Evolutionary conservation across 495 filamentous ascomycete species (phyloP).

Genomic region (Hyaloscypha hepaticicola): DNA sequence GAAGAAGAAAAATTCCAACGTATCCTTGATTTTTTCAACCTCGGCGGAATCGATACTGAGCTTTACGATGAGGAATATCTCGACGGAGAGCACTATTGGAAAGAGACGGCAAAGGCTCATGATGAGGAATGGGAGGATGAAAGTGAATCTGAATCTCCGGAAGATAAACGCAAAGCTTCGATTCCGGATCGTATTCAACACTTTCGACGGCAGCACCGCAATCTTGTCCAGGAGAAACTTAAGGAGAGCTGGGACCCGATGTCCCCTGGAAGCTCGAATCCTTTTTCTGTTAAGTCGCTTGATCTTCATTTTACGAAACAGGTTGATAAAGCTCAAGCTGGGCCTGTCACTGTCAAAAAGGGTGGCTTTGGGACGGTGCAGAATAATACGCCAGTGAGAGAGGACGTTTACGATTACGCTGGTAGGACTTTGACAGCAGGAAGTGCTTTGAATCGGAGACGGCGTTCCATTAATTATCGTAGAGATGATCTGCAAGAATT

Average conservation of each 20-base stretch:
- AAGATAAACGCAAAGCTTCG: neutral
- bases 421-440: no score
- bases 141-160: neutral
- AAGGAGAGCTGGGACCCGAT: neutral
- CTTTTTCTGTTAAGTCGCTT: neutral
- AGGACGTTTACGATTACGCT: no score
- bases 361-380: no score
- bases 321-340: neutral
- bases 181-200: slow-evolving; percentile 1
- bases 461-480: no score
- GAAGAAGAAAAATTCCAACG: neutral
- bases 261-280: neutral
- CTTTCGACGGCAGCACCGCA: neutral
- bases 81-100: neutral
- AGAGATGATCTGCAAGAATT: no score
- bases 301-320: neutral
- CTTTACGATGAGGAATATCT: neutral
- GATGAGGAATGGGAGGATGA: neutral
- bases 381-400: no score
- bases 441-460: no score
- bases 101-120: neutral
- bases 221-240: neutral
- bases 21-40: neutral
- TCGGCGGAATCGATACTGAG: neutral
- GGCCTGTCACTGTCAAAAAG: no score